A percentile compares a stretch with the other conserved stretches of the same genome.
These are phyloP conservation scores for Meira miltonrushii DNA, from an alignment of 1,284 basidiomycete genomes.

Conservation along the genomic window DNA sequence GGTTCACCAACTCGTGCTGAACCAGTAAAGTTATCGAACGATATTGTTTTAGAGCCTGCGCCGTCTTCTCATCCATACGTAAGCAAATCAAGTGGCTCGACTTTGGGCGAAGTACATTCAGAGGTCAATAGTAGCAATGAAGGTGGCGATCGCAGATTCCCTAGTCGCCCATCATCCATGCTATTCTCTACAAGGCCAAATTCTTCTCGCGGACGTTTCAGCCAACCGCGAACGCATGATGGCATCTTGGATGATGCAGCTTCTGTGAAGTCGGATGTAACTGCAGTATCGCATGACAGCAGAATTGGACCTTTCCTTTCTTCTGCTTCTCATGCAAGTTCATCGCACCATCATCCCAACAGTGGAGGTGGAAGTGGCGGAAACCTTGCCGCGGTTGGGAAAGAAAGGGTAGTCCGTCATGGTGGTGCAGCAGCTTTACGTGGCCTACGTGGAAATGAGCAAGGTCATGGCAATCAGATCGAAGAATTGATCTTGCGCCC, in stretches of 20 bases:
- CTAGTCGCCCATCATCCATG: constrained; percentile 26
- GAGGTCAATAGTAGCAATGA: neutral
- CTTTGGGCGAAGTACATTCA: neutral
- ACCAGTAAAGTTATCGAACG: neutral
- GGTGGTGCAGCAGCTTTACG: constrained; percentile 5
- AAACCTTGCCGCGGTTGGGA: neutral
- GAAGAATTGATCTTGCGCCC: constrained; percentile 57
- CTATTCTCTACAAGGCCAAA: constrained; percentile 14
- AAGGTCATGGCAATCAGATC: constrained; percentile 53
- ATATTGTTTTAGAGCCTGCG: constrained; percentile 1
- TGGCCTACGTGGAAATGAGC: constrained; percentile 38
- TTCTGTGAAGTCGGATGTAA: constrained; percentile 21
- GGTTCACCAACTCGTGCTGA: constrained; percentile 26
- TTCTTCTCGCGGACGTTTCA: neutral
- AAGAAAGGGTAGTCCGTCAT: neutral
- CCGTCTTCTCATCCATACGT: neutral
- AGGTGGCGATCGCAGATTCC: constrained; percentile 4
- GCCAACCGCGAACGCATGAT: too few relatives aligned
- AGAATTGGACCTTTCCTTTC: constrained; percentile 30
- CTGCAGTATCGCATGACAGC: constrained; percentile 38
- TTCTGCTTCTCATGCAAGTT: constrained; percentile 22
- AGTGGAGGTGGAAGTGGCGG: neutral
- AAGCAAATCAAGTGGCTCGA: too few relatives aligned
- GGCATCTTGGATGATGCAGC: neutral
- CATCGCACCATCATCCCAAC: constrained; percentile 15